Base-by-base conservation (phyloP, 2,329 filamentous ascomycete species). In the Colletotrichum noveboracense region DNA sequence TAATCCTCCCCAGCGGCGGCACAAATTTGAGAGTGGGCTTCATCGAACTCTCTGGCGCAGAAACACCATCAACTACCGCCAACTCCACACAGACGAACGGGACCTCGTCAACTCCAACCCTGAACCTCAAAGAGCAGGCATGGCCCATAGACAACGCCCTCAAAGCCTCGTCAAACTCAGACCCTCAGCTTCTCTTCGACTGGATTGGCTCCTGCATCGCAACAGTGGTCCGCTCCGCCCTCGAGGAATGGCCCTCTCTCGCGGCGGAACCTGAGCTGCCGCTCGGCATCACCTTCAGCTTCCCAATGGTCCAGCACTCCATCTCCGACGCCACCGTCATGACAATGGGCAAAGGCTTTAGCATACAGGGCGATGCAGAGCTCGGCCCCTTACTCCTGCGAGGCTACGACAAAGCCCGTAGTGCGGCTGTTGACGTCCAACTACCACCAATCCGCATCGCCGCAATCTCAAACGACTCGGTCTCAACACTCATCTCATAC, bases 191-290 rank as follows among this genome's bases (percentile, higher is more conserved):
- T 73, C 86, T 96, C 3, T 97, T 97, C 82, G 85, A 89, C n/a
- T 97, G 94, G 94, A 95, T 97, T 78, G 95, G 94, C 30, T 87
- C 90, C 79, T 94, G 93, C 80, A 95, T 97, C 79, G 93, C 93
- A 16, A 88, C 93, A 76, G 94, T 96, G 5, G 92, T 96, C 18
- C 86, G 85, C 36, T 89, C 92, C 76, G 92, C 90, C 9, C 87
- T 88, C 76, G 80, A 86, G 6, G 79, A 81, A 16, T 85, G 88
- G 74, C 80, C 82, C 43, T 52, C 43, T 9, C 83, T 91, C 58
- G 80, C 84, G 52, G 83, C 77, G 16, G 62, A 83, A 86, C 83
- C 86, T 32, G 86, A 88, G 68, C 83, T 94, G n/a, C 88, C 91
- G 7, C 87, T 94, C 78, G 93, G 93, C 14, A 91, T 94, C 36